These are phyloP conservation scores for Skeletonema marinoi DNA, from an alignment of 108 stramenopile species.

Conservation along the genomic window DNA sequence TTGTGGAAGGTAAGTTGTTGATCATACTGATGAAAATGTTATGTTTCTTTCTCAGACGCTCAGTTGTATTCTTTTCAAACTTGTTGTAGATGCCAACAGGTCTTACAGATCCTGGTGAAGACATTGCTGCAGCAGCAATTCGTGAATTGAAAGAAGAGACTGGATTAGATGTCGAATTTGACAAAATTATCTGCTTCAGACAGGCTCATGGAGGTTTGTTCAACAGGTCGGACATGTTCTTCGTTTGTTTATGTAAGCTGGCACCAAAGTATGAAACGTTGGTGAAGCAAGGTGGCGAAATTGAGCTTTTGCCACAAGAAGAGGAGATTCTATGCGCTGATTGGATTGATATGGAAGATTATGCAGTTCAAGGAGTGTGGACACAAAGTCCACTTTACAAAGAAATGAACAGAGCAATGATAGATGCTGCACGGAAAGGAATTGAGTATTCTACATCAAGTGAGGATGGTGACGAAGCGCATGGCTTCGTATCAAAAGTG, in stretches of 20 bases:
- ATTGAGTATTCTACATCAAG: constrained; percentile 20
- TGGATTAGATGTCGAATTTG: constrained; percentile 55
- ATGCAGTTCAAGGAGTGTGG: constrained; percentile 69
- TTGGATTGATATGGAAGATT: constrained; percentile 81
- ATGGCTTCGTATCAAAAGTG: constrained; percentile 47
- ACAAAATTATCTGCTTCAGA: constrained; percentile 67
- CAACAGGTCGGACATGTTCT: constrained; percentile 75
- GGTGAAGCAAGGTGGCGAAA: constrained; percentile 24
- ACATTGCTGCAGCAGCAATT: constrained; percentile 73
- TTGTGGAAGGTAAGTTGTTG: constrained; percentile 52
- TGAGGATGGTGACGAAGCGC: constrained; percentile 13
- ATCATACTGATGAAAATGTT: constrained; percentile 3
- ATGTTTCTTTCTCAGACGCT: not conserved
- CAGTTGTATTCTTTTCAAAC: not conserved
- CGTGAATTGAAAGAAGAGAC: constrained; percentile 85
- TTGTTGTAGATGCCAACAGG: constrained; percentile 68
- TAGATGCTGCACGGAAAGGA: constrained; percentile 31
- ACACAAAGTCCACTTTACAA: constrained; percentile 60
- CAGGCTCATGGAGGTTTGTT: constrained; percentile 64
- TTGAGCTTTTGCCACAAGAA: constrained; percentile 48
- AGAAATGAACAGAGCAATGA: constrained; percentile 72
- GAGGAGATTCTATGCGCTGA: constrained; percentile 81
- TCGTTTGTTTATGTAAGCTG: constrained; percentile 65
- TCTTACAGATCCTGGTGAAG: constrained; percentile 83
- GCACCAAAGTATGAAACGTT: constrained; percentile 24